Evolutionary conservation across 1,284 basidiomycete genomes (phyloP), one percentile per base, ranked within the genome.

Genomic region (Cystobasidium slooffiae): DNA sequence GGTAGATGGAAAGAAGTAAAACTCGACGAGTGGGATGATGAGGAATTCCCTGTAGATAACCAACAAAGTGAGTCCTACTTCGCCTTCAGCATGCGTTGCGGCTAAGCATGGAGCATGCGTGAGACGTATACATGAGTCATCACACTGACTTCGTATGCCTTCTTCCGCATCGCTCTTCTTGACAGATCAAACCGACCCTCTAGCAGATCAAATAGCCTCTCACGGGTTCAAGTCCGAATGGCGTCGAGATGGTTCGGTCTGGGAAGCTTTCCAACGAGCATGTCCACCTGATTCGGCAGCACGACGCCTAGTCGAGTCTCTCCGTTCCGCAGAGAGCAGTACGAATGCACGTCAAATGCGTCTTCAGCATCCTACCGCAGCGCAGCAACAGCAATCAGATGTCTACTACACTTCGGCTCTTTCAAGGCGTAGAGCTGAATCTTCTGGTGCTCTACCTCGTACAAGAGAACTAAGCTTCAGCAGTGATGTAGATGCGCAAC

Each of bases 181-280:
- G 83, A 87, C 87, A 78, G 76, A 84, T 78, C 58, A 63, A 49
- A 56, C 61, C 68, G 80, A 79, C 62, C 74, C 77, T 43, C 72
- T 76, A 76, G 76, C 20, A 67, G 69, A 44, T 51, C 68, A 73
- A 24, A 52, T 78, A 52, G 76, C 66, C 31, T 56, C 75, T 18
- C 87, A 87, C 9, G 85, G 86, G n/a, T 93, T 93, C 80, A 85
- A 86, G 44, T 86, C 92, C 22, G 92, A 94, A 82, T 97, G 94
- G 94, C 83, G 84, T 44, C 88, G 89, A 10, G 85, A 89, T 68
- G 92, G 93, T 3, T 92, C 87, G 72, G 91, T 94, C 39, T 97
- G 94, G 94, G 92, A 96, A 75, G 88, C 92, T 0, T 96, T 90
- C 85, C 87, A 93, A 18, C 88, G 92, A n/a, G 92, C 93, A 0